Conservation (phyloP, 495 filamentous ascomycete genomes). For the Hypoxylon fragiforme region DNA sequence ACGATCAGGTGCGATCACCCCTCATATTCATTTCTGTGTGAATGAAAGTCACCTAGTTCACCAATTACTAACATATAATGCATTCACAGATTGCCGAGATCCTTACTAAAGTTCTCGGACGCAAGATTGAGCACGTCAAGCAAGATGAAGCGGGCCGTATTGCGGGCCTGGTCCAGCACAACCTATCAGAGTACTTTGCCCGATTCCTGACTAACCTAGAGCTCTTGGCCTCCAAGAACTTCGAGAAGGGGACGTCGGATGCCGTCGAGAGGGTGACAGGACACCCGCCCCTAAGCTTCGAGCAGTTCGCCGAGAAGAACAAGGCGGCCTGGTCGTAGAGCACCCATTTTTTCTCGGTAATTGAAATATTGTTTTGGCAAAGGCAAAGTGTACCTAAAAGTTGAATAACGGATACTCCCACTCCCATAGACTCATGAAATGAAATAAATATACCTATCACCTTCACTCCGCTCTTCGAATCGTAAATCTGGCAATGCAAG, state of each 20-base stretch:
- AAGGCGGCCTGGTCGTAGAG: conserved; percentile 35
- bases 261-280: conserved; percentile 43
- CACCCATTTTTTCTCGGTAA: neutral
- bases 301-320: conserved; percentile 37
- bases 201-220: conserved; percentile 42
- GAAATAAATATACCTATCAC: too few relatives aligned
- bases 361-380: too few relatives aligned
- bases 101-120: conserved; percentile 13
- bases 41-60: neutral
- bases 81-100: conserved; percentile 13
- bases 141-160: conserved; percentile 11
- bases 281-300: conserved; percentile 34
- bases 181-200: conserved; percentile 42
- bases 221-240: conserved; percentile 36
- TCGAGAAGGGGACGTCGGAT: conserved; percentile 45
- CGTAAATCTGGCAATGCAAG: neutral
- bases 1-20: conserved; percentile 45
- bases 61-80: neutral
- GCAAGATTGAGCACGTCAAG: conserved; percentile 22
- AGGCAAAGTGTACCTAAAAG: neutral
- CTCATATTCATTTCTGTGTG: neutral
- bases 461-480: neutral
- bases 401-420: neutral
- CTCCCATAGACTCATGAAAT: neutral
- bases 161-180: conserved; percentile 26